phyloP scores from a whole-genome alignment of 768 basidiomycete species.

The Termitomyces sp. region DNA sequence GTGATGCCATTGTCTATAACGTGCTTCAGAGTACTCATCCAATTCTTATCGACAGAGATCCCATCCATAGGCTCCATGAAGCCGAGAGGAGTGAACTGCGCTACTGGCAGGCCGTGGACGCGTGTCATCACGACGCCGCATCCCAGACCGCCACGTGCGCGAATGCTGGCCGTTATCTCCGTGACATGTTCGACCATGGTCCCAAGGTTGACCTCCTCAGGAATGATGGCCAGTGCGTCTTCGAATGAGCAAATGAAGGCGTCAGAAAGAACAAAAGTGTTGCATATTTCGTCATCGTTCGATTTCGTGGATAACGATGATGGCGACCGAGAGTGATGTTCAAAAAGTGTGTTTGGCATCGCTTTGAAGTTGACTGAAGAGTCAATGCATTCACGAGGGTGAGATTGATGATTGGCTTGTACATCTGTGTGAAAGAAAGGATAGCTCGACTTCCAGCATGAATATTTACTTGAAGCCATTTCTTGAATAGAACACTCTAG shows the following conservation, averaged over 20 bases:
- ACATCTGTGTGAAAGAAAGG: background rate
- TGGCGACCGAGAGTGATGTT: background rate
- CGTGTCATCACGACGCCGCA: background rate
- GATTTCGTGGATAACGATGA: background rate
- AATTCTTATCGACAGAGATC: background rate
- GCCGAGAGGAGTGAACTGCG: background rate
- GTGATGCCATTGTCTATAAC: background rate
- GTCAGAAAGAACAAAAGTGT: background rate
- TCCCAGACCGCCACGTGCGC: background rate
- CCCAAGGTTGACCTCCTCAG: background rate
- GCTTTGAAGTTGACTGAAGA: background rate
- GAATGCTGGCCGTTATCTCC: background rate
- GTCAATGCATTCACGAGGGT: background rate
- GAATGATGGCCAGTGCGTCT: background rate
- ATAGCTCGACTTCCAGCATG: background rate
- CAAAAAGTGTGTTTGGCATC: background rate
- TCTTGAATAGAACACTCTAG: background rate
- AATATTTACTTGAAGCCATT: background rate
- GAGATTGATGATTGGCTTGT: background rate
- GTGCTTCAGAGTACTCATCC: background rate
- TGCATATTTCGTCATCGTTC: background rate
- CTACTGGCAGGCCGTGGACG: background rate
- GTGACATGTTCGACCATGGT: background rate
- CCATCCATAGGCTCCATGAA: background rate
- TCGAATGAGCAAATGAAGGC: background rate